Evolutionary conservation across 2,329 filamentous ascomycete genomes (phyloP).

Genomic region (Fusarium zealandicum): DNA sequence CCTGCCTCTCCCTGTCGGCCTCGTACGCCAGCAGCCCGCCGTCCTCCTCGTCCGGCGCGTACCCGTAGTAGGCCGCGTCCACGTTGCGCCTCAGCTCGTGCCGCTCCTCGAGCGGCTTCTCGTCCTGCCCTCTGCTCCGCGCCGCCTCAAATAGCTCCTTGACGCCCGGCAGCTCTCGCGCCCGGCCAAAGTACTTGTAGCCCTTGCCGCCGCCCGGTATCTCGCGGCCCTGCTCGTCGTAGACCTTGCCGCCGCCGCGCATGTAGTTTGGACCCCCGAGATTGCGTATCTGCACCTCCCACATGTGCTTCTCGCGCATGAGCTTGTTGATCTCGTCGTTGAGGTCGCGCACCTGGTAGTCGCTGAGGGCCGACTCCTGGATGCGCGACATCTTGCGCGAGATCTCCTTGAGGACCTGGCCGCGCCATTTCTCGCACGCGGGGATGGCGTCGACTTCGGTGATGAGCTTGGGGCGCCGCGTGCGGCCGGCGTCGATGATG

Average conservation of each 20-base stretch:
- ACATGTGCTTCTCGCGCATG: constrained; percentile 99
- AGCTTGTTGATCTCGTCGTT: constrained; percentile 99
- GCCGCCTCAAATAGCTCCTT: constrained; percentile 94
- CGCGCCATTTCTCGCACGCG: constrained; percentile 95
- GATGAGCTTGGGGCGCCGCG: constrained; percentile 89
- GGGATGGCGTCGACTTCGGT: constrained; percentile 85
- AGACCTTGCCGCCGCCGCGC: constrained; percentile 73
- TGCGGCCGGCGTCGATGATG: constrained; percentile 91
- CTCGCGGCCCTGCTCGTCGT: constrained; percentile 76
- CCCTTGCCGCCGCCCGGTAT: constrained; percentile 82
- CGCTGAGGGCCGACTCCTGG: constrained; percentile 87
- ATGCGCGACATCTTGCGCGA: constrained; percentile 96
- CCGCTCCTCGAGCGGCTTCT: constrained; percentile 71
- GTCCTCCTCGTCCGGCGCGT: constrained; percentile 91
- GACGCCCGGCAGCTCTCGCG: constrained; percentile 88
- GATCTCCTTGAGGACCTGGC: constrained; percentile 96
- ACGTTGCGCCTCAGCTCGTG: constrained; percentile 78
- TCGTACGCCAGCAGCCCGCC: constrained; percentile 82
- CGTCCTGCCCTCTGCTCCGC: constrained; percentile 60
- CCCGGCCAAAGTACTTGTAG: constrained; percentile 93
- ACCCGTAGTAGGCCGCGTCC: constrained; percentile 95
- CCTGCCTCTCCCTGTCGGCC: constrained; percentile 81
- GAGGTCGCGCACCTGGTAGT: constrained; percentile 96
- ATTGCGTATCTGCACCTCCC: constrained; percentile 96
- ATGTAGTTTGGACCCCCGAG: constrained; percentile 98